Evolutionary conservation across 2,329 filamentous ascomycete species (phyloP).

Genomic region (Epichloe aotearoae): DNA sequence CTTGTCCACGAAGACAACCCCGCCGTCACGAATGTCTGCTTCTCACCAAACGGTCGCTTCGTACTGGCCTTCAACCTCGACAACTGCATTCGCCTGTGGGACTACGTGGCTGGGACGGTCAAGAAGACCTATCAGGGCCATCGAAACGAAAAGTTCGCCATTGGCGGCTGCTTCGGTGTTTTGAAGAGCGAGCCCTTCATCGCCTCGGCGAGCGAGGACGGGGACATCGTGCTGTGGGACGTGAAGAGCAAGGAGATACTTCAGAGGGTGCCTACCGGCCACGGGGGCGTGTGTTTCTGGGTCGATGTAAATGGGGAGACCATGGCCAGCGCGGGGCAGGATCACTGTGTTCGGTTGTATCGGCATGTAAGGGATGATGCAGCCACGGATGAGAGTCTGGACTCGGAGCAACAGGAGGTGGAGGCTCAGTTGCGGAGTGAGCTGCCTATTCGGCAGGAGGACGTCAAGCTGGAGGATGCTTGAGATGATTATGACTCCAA

Average conservation of each 20-base stretch:
- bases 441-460: conserved; percentile 4
- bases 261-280: conserved; percentile 42
- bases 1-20: conserved; percentile 95
- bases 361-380: conserved; percentile 15
- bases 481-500: background rate
- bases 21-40: conserved; percentile 76
- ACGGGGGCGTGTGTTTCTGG: conserved; percentile 50
- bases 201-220: conserved; percentile 77
- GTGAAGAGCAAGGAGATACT: conserved; percentile 73
- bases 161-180: conserved; percentile 72
- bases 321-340: conserved; percentile 45
- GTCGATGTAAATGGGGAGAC: conserved; percentile 45
- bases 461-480: conserved; percentile 4
- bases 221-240: conserved; percentile 78
- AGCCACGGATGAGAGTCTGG: background rate
- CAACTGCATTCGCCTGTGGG: conserved; percentile 81
- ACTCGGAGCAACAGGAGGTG: background rate
- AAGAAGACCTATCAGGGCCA: conserved; percentile 98
- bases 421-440: conserved; percentile 2
- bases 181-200: conserved; percentile 43
- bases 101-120: conserved; percentile 81
- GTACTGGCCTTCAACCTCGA: conserved; percentile 88
- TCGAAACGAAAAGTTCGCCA: conserved; percentile 66
- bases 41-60: conserved; percentile 87
- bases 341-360: conserved; percentile 39